Conservation (phyloP, 2,329 filamentous ascomycete genomes). For the Cordyceps militaris region DNA sequence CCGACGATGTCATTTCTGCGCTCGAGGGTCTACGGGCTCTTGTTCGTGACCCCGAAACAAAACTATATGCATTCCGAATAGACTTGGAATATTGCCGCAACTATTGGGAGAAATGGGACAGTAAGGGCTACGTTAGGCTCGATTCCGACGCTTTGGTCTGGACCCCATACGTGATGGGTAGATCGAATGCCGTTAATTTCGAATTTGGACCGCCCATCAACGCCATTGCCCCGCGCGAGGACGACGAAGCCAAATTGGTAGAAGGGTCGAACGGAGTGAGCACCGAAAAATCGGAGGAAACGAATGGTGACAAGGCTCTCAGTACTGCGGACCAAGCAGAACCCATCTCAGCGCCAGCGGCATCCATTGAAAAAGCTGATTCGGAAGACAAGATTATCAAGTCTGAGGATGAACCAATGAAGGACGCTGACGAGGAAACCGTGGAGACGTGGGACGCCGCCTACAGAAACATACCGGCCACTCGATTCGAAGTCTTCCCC, state of each 20-base stretch:
- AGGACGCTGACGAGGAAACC: constrained; percentile 22
- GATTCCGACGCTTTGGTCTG: constrained; percentile 77
- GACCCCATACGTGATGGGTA: constrained; percentile 96
- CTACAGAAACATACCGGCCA: constrained; percentile 56
- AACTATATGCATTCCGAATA: constrained; percentile 80
- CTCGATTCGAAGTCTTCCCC: constrained; percentile 73
- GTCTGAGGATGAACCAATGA: constrained; percentile 21
- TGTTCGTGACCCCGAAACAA: constrained; percentile 81
- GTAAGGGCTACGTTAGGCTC: constrained; percentile 79
- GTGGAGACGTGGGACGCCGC: constrained; percentile 36
- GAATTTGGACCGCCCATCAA: constrained; percentile 75
- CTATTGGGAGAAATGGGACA: constrained; percentile 83
- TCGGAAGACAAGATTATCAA: constrained; percentile 26
- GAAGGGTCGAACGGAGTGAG: constrained; percentile 22
- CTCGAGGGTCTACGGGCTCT: constrained; percentile 85
- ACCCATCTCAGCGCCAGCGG: not conserved
- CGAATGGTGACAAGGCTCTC: constrained; percentile 19
- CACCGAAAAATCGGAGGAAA: constrained; percentile 17
- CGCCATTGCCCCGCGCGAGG: constrained; percentile 80
- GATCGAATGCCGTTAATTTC: constrained; percentile 73
- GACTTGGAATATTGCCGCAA: constrained; percentile 79
- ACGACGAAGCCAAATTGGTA: constrained; percentile 46
- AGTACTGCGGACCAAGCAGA: constrained; percentile 2
- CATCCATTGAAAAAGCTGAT: constrained; percentile 21
- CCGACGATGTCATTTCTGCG: constrained; percentile 92